Percentiles rank a stretch among this genome's conserved stretches.
Conservation (phyloP, 2,329 filamentous ascomycete genomes). For the Talaromyces rugulosus region DNA sequence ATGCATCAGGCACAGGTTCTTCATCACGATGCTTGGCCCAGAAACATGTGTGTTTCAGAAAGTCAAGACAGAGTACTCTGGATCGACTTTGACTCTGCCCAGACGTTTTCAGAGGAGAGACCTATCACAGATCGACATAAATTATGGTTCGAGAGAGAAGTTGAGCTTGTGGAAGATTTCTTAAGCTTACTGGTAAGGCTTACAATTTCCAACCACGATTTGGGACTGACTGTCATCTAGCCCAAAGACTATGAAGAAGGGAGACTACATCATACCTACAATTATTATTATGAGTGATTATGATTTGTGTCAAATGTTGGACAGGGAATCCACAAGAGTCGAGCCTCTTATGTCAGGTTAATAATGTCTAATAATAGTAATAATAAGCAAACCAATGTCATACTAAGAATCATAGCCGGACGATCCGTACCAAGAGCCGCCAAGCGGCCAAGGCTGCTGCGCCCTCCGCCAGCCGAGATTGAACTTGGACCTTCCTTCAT, state of each 20-base stretch:
- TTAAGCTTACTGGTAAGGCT: background rate
- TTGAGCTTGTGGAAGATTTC: background rate
- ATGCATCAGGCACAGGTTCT: conserved; percentile 15
- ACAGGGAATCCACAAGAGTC: too few species aligned
- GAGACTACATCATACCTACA: background rate
- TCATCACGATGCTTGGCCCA: conserved; percentile 14
- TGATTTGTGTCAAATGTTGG: too few species aligned
- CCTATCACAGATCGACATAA: conserved; percentile 2
- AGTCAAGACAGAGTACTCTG: conserved; percentile 15
- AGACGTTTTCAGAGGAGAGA: conserved; percentile 10
- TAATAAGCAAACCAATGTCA: too few species aligned
- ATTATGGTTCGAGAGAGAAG: conserved; percentile 15
- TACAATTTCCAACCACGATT: background rate
- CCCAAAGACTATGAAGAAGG: background rate
- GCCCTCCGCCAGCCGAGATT: conserved; percentile 1
- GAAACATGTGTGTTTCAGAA: conserved; percentile 17
- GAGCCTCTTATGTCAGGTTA: too few species aligned
- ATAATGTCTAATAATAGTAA: too few species aligned
- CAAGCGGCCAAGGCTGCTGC: conserved; percentile 11
- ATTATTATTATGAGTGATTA: background rate
- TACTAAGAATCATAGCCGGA: too few species aligned
- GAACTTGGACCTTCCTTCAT: background rate
- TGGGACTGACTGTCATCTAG: background rate
- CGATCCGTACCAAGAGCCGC: background rate
- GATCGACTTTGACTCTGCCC: conserved; percentile 19